phyloP scores from a whole-genome alignment of 306 rosid species.

The Quercus suber region DNA sequence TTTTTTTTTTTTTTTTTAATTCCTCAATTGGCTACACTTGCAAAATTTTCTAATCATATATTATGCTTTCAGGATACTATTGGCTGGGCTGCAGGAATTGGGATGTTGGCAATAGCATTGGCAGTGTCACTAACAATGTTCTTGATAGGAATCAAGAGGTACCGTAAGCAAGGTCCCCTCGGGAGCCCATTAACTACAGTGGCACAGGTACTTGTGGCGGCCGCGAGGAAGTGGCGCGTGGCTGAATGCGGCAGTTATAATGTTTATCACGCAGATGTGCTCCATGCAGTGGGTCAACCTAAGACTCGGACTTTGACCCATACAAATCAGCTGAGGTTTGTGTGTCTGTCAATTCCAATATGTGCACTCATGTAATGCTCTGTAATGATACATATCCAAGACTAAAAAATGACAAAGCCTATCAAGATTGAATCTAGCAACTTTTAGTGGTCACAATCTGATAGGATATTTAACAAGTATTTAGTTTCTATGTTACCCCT shows the following conservation, averaged over 20 bases:
- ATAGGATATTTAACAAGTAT: too few relatives aligned
- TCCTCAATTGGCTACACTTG: too few relatives aligned
- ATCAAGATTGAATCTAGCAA: too few relatives aligned
- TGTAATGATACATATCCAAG: too few relatives aligned
- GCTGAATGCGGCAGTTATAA: conserved; percentile 1
- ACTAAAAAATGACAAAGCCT: too few relatives aligned
- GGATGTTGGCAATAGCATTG: conserved; percentile 30
- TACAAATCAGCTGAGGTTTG: conserved; percentile 35
- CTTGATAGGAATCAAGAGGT: conserved; percentile 27
- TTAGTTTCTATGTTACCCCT: too few relatives aligned
- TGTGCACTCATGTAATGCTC: too few relatives aligned
- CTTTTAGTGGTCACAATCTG: too few relatives aligned
- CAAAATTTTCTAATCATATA: not conserved
- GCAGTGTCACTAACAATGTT: conserved; percentile 23
- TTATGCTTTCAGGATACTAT: conserved; percentile 31
- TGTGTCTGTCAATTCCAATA: not conserved
- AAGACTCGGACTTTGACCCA: not conserved
- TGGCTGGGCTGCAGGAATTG: conserved; percentile 37
- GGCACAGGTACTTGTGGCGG: not conserved
- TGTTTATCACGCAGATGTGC: conserved; percentile 16
- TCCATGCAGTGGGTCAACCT: not conserved
- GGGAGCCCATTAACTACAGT: conserved; percentile 19
- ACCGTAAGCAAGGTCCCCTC: conserved; percentile 8
- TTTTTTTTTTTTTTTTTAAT: too few relatives aligned
- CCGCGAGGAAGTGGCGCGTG: conserved; percentile 23